A percentile compares a stretch with the other conserved stretches of the same genome.
Conservation (phyloP, 192 early-diverging fungal species). For the Backusella morwellensis region DNA sequence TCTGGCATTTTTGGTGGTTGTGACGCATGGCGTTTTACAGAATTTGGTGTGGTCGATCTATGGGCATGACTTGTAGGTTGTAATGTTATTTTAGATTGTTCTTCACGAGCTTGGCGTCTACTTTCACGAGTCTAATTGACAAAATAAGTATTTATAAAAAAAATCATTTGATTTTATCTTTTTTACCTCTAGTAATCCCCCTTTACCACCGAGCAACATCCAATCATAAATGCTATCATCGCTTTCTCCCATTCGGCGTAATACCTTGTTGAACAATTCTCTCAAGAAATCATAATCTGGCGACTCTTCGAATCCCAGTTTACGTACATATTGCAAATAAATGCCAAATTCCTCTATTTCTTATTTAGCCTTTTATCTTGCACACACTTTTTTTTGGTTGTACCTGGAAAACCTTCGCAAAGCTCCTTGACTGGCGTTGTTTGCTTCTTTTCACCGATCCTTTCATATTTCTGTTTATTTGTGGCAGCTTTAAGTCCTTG, state of each 20-base stretch:
- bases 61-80: constrained; percentile 2
- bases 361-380: too few relatives aligned
- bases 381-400: background rate
- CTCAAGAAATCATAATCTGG: constrained; percentile 95
- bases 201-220: constrained; percentile 67
- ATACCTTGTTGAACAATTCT: constrained; percentile 78
- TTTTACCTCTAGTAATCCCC: constrained; percentile 38
- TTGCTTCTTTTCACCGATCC: constrained; percentile 99
- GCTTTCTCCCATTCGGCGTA: constrained; percentile 63
- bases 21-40: constrained; percentile 15
- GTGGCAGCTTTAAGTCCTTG: constrained; percentile 97
- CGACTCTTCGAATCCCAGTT: constrained; percentile 93
- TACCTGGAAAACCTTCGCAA: constrained; percentile 83
- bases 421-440: constrained; percentile 85
- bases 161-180: background rate
- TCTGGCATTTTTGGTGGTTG: constrained; percentile 13
- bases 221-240: constrained; percentile 97
- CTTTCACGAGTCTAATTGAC: constrained; percentile 3
- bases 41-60: constrained; percentile 3
- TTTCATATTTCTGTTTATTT: constrained; percentile 99
- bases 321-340: constrained; percentile 88
- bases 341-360: constrained; percentile 78
- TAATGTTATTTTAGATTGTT: background rate
- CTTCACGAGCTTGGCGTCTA: constrained; percentile 8
- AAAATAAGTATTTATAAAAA: background rate